Evolutionary conservation across 306 rosid genomes (phyloP).

Genomic region (Vigna reflexopilosa): DNA sequence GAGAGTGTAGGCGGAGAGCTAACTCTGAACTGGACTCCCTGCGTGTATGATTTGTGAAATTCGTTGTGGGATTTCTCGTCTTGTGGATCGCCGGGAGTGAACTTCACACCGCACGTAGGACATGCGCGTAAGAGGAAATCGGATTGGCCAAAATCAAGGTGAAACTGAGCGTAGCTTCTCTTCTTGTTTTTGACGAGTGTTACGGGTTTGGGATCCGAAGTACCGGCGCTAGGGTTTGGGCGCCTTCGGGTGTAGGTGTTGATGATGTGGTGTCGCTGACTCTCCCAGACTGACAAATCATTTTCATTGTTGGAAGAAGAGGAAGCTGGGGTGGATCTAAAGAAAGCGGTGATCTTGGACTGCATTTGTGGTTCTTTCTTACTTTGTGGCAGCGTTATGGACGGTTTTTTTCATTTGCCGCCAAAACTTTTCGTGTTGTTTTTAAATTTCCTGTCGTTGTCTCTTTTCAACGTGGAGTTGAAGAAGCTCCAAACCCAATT

Average conservation of each 20-base stretch:
- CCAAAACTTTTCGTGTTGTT: neutral
- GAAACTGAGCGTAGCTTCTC: constrained; percentile 81
- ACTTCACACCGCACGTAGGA: constrained; percentile 66
- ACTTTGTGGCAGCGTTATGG: neutral
- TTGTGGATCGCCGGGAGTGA: constrained; percentile 64
- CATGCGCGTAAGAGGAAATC: constrained; percentile 72
- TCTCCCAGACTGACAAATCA: constrained; percentile 67
- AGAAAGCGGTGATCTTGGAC: constrained; percentile 75
- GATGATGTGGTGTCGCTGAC: constrained; percentile 48
- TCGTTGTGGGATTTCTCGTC: constrained; percentile 78
- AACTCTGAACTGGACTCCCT: constrained; percentile 79
- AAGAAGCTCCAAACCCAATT: too few species aligned
- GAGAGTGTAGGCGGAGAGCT: neutral
- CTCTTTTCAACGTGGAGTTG: too few species aligned
- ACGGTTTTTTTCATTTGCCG: neutral
- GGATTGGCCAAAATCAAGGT: constrained; percentile 83
- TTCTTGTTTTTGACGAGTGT: constrained; percentile 71
- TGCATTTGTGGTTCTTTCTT: constrained; percentile 51
- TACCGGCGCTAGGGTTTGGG: constrained; percentile 35
- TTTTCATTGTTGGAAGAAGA: constrained; percentile 38
- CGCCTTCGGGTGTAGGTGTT: constrained; percentile 58
- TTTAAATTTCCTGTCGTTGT: neutral
- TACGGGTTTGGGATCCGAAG: constrained; percentile 16
- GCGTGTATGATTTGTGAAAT: constrained; percentile 68
- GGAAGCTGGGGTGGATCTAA: constrained; percentile 50